Percentiles rank a stretch among this genome's conserved stretches.
These are phyloP conservation scores for Ophiostoma novo-ulmi DNA, from an alignment of 2,329 filamentous ascomycete species.

Conservation along the genomic window DNA sequence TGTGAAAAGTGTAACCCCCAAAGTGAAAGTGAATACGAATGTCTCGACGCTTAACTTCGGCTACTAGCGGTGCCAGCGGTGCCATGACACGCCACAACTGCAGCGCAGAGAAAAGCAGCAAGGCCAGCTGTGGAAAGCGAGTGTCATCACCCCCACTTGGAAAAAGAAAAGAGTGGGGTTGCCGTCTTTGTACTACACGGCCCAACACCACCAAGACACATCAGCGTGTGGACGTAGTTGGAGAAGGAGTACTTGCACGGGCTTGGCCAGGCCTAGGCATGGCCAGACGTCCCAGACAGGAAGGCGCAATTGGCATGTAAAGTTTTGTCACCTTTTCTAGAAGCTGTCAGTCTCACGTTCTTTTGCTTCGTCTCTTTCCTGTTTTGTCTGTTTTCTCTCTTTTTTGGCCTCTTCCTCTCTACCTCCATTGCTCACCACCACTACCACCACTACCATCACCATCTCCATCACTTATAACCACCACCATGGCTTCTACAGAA, in stretches of 20 bases:
- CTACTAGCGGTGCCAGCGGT: slow-evolving; percentile 1
- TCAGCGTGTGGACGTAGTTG: background rate
- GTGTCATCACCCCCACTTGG: background rate
- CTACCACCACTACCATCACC: background rate
- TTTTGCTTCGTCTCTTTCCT: background rate
- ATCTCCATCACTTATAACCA: background rate
- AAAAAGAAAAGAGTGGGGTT: slow-evolving; percentile 8
- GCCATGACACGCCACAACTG: background rate
- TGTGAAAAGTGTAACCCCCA: background rate
- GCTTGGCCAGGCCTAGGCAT: slow-evolving; percentile 4
- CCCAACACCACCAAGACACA: background rate
- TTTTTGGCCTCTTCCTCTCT: background rate
- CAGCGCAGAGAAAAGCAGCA: background rate
- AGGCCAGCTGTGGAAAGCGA: background rate
- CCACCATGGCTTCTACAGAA: slow-evolving; percentile 21
- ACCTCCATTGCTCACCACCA: background rate
- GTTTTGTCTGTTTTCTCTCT: background rate
- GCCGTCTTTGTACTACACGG: slow-evolving; percentile 1
- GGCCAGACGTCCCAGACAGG: slow-evolving; percentile 3
- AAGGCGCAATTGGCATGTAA: slow-evolving; percentile 5
- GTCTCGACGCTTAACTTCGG: background rate
- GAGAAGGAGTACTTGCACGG: background rate
- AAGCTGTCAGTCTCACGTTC: background rate
- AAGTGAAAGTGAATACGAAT: too few species aligned
- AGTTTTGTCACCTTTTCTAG: background rate